Base-by-base conservation (phyloP, 768 basidiomycete genomes). In the Sistotremastrum suecicum region DNA sequence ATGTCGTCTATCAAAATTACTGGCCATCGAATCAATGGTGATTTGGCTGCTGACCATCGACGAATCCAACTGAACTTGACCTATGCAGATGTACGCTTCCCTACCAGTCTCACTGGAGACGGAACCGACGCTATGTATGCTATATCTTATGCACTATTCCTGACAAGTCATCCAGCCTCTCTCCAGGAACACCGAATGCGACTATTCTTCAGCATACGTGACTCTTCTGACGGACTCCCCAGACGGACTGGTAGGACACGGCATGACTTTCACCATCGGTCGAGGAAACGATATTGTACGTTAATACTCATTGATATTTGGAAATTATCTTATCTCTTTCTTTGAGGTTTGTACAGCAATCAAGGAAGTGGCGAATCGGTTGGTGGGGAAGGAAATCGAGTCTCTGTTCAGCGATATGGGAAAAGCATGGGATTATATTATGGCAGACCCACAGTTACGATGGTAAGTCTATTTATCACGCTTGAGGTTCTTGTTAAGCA, bases 241-340 rank as follows among this genome's bases (percentile, higher is more conserved):
- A 28, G 55, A 65, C 4, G 71, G 77, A 43, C 76, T 92, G 39
- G 71, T 80, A 41, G 88, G 91, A n/a, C 78, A 89, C 54, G 89
- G 88, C 46, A 87, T 90, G 87, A 90, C 89, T 3, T 92, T 92
- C 60, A 91, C 90, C 7, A 91, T 89, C 53, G 89, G 89, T 0
- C 80, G 92, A 37, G 92, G 92, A 31, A 97, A 91, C 56, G 92
- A 98, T 50, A 90, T 95, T 51, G 92, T 84, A 28, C 30, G 30
- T 12, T 31, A 11, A 20, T 20, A 20, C 20, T 20, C 33, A 41
- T 37, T 5, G 9, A 32, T 39, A 29, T 1, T 5, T 31, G n/a
- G 36, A 40, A 43, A 49, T 50, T 36, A 11, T 31, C 34, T 53
- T 45, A 65, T 56, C n/a, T 37, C 3, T 34, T 33, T 48, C 7